Evolutionary conservation across 768 basidiomycete species (phyloP), one percentile per base, ranked within the genome.

Genomic region (Kondoa malvinella): DNA sequence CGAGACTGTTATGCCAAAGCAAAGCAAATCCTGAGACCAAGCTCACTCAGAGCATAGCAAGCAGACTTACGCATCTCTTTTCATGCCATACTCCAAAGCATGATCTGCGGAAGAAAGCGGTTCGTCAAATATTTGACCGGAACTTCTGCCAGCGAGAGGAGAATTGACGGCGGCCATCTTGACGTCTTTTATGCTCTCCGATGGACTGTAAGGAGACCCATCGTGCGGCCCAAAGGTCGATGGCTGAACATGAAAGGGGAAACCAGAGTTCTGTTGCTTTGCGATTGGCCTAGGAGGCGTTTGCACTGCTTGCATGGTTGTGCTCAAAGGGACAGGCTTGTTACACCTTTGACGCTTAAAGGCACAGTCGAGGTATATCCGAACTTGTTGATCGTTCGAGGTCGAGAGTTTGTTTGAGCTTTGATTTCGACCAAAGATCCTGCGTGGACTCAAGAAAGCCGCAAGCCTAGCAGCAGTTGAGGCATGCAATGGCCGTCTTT

Each of bases 1-100:
- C 81, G 67, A 95, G 80, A 34, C 89, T 90, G 32, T 15, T 27
- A 17, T 3, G 21, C 30, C 57, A 17, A 17, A 26, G 61, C 27
- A 16, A 16, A 34, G 63, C 3, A 57, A 32, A 29, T 34, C 26
- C 26, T 25, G 61, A 27, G 27, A 21, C n/a, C 40, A 14, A 12
- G 34, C n/a, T n/a, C n/a, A n/a, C 40, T 50, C 40, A 12, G 34
- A 4, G 64, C 1, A 15, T 4, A 65, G 14, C 14, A 25, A 56
- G 27, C 8, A 27, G 21, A 67, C 69, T 69, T 58, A 69, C 69
- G 66, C 58, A 29, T 69, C 69, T 34, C 69, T 4, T 33, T 69
- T 69, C 30, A 50, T 25, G 30, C 66, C 65, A 62, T 66, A 69
- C 34, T 67, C 66, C 3, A 66, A 65, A 58, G 68, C 68, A 34